phyloP scores from a whole-genome alignment of 108 stramenopile species.

The Cyclotella atomus region DNA sequence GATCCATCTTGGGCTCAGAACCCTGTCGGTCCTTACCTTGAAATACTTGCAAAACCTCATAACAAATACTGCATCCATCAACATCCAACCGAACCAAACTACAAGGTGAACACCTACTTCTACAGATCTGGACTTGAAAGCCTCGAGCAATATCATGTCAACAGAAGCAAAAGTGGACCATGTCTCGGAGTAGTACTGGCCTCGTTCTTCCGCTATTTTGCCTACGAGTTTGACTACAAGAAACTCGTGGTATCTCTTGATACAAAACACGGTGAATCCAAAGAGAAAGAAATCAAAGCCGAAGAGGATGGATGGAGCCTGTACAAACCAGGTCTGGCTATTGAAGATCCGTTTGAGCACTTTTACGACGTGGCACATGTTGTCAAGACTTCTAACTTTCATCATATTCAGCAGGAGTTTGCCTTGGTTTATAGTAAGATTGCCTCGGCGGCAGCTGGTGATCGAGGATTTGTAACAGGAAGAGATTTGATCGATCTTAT shows the following conservation, averaged over 20 bases:
- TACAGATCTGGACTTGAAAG: conserved; percentile 56
- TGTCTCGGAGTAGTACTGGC: conserved; percentile 87
- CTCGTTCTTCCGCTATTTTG: conserved; percentile 91
- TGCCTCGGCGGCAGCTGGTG: conserved; percentile 59
- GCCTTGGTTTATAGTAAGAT: conserved; percentile 89
- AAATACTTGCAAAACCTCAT: conserved; percentile 51
- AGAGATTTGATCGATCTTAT: conserved; percentile 79
- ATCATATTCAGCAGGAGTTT: conserved; percentile 82
- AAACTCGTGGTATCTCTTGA: conserved; percentile 81
- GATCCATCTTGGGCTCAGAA: conserved; percentile 75
- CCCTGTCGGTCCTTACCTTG: conserved; percentile 65
- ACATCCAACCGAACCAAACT: conserved; percentile 78
- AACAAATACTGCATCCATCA: conserved; percentile 45
- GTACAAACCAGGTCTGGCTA: conserved; percentile 85
- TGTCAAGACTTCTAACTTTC: conserved; percentile 85
- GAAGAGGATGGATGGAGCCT: conserved; percentile 94
- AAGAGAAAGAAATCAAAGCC: conserved; percentile 90
- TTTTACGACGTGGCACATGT: conserved; percentile 99
- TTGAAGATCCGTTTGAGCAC: conserved; percentile 99
- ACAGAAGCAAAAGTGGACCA: conserved; percentile 44
- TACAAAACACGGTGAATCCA: conserved; percentile 43
- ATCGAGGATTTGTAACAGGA: conserved; percentile 50
- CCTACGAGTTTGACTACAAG: conserved; percentile 92
- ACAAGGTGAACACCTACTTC: conserved; percentile 83
- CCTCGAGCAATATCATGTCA: conserved; percentile 60